phyloP scores from a whole-genome alignment of 495 filamentous ascomycete genomes.

The Recurvomyces mirabilis region DNA sequence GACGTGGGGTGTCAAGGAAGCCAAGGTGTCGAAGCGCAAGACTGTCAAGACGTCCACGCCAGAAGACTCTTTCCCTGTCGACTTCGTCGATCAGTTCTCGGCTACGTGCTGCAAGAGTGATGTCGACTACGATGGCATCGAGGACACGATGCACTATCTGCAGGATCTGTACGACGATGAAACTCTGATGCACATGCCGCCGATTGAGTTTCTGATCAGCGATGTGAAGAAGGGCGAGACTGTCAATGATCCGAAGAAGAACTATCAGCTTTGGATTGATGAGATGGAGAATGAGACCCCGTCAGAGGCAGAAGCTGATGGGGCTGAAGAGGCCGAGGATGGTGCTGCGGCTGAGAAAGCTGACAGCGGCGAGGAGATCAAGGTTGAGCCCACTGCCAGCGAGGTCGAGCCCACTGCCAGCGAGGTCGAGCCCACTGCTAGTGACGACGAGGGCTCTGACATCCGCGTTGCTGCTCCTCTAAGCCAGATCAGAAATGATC shows the following conservation, averaged over 20 bases:
- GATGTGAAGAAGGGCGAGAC: background rate
- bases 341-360: too few species aligned
- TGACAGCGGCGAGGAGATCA: too few species aligned
- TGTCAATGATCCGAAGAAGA: constrained; percentile 2
- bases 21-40: constrained; percentile 4
- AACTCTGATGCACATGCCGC: constrained; percentile 9
- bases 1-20: background rate
- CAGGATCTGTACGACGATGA: background rate
- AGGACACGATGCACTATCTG: constrained; percentile 3
- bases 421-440: too few species aligned
- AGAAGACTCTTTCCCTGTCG: constrained; percentile 9
- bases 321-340: too few species aligned
- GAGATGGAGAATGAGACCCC: too few species aligned
- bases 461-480: too few species aligned
- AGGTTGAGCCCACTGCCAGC: too few species aligned
- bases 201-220: constrained; percentile 21
- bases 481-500: too few species aligned
- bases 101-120: background rate
- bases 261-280: constrained; percentile 13
- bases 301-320: too few species aligned
- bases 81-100: constrained; percentile 3
- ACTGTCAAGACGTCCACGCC: background rate
- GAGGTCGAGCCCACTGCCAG: too few species aligned
- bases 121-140: constrained; percentile 3
- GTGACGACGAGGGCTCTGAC: too few species aligned